Conservation (phyloP, 495 filamentous ascomycete species). For the Hypoxylon perforatum region DNA sequence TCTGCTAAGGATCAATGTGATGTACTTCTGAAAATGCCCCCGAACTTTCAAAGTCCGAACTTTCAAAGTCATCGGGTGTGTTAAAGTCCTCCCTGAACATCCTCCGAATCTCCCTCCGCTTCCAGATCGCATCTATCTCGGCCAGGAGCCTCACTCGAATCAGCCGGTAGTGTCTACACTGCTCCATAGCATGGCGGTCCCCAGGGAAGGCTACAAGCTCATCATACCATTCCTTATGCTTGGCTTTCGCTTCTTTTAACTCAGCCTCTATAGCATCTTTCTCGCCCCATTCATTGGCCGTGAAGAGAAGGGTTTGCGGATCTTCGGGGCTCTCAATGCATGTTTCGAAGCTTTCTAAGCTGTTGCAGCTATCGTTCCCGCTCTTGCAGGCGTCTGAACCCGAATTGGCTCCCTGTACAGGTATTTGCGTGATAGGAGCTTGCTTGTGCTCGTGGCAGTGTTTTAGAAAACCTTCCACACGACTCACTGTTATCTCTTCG, state of each 20-base stretch:
- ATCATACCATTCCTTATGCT: constrained; percentile 6
- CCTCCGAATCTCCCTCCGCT: constrained; percentile 19
- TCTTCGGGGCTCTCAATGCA: background rate
- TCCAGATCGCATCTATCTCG: constrained; percentile 13
- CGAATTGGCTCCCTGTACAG: background rate
- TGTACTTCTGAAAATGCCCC: too few species aligned
- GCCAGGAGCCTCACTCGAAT: constrained; percentile 10
- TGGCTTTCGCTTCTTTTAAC: background rate
- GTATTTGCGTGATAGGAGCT: constrained; percentile 20
- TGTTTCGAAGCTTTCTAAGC: background rate
- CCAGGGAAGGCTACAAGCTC: constrained; percentile 5
- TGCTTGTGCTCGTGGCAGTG: constrained; percentile 19
- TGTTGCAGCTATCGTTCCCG: background rate
- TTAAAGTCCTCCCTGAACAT: constrained; percentile 29
- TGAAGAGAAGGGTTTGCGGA: constrained; percentile 23
- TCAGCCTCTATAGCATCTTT: constrained; percentile 4
- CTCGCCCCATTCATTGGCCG: constrained; percentile 13
- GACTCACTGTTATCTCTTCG: constrained; percentile 25
- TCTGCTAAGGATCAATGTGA: background rate
- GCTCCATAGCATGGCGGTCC: background rate
- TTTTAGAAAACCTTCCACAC: constrained; percentile 11
- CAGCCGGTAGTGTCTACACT: constrained; percentile 8
- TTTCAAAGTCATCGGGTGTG: constrained; percentile 1
- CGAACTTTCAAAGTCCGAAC: constrained; percentile 4
- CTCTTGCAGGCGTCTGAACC: background rate